Conservation (phyloP, 2,329 filamentous ascomycete species). For the Aspergillus pseudonomiae region DNA sequence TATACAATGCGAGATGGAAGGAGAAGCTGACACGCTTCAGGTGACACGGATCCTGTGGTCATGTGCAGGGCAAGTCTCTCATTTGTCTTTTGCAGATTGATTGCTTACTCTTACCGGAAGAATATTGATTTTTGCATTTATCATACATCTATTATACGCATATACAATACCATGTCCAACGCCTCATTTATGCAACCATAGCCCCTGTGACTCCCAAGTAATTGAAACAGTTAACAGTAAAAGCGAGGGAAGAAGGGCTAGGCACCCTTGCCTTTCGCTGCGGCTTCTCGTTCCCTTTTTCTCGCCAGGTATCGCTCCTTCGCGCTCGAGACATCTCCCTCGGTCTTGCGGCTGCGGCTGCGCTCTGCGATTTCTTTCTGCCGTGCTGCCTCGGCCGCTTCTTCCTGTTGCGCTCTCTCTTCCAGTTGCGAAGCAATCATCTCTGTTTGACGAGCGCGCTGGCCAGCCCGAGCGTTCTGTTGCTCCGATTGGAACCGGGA, state of each 20-base stretch:
- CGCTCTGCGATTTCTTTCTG: slow-evolving; percentile 57
- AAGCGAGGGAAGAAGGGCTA: neutral
- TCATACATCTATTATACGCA: neutral
- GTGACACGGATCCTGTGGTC: too few relatives aligned
- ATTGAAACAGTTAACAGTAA: neutral
- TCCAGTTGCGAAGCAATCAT: slow-evolving; percentile 65
- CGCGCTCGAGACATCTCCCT: slow-evolving; percentile 60
- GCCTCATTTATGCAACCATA: neutral
- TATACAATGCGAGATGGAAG: too few relatives aligned
- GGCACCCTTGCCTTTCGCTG: slow-evolving; percentile 28
- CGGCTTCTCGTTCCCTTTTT: slow-evolving; percentile 56
- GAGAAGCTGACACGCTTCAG: too few relatives aligned
- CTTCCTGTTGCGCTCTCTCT: slow-evolving; percentile 56
- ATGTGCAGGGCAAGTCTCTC: too few relatives aligned
- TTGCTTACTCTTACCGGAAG: too few relatives aligned
- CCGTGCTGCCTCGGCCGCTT: slow-evolving; percentile 61
- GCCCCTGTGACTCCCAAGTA: neutral
- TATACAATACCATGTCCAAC: neutral
- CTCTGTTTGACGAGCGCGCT: slow-evolving; percentile 59
- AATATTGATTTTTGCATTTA: neutral
- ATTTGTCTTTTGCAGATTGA: too few relatives aligned
- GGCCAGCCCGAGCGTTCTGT: slow-evolving; percentile 44
- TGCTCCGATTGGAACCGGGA: slow-evolving; percentile 31
- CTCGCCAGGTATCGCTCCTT: slow-evolving; percentile 64
- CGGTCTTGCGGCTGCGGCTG: slow-evolving; percentile 62